phyloP scores from a whole-genome alignment of 75 land plant genomes.

The Pinus albicaulis region DNA sequence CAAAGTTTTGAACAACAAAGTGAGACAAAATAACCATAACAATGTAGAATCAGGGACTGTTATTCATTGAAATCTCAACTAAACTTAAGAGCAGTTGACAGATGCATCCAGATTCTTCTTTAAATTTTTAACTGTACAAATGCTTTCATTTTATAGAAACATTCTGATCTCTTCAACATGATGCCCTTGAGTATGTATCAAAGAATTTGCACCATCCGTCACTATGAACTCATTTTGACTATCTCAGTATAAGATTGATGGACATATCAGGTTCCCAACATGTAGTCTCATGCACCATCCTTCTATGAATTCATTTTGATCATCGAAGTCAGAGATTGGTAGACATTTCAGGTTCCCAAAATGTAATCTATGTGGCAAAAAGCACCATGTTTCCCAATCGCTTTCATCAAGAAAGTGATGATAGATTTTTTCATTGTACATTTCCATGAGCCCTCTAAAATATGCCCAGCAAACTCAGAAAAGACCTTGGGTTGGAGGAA shows the following conservation, averaged over 20 bases:
- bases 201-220: not conserved
- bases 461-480: not conserved
- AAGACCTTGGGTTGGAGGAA: not conserved
- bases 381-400: no score
- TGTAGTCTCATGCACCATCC: not conserved
- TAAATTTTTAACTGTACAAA: not conserved
- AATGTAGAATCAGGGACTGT: not conserved
- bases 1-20: not conserved
- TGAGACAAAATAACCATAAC: not conserved
- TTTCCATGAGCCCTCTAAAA: not conserved
- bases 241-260: no score
- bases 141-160: not conserved
- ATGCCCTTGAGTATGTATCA: not conserved
- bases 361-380: not conserved
- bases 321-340: not conserved
- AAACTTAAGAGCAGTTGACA: not conserved
- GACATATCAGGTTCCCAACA: not conserved
- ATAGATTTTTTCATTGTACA: no score
- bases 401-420: no score
- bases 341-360: not conserved
- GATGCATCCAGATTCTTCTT: not conserved
- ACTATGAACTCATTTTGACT: not conserved
- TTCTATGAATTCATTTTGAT: not conserved
- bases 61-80: not conserved
- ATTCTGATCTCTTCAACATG: not conserved